These are phyloP conservation scores for Periconia digitata DNA, from an alignment of 2,329 filamentous ascomycete genomes.

Conservation along the genomic window DNA sequence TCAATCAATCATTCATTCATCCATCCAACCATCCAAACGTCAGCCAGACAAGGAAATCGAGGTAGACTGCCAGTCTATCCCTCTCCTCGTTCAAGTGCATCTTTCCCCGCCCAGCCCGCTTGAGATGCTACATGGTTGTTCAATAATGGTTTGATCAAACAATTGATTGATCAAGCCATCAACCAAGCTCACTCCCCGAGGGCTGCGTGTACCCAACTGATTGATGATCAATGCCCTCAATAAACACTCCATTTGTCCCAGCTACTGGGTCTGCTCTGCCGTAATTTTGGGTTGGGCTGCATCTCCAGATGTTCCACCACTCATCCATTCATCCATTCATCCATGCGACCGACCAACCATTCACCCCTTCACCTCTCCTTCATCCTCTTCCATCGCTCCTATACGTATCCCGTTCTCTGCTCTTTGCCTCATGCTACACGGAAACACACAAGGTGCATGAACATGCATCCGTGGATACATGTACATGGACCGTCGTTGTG, in stretches of 20 bases:
- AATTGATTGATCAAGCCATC: neutral
- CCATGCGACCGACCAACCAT: neutral
- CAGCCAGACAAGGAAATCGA: neutral
- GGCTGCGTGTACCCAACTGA: neutral
- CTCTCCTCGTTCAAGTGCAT: neutral
- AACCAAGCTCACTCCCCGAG: neutral
- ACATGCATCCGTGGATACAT: neutral
- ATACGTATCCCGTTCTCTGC: neutral
- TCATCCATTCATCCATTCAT: neutral
- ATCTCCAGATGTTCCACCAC: neutral
- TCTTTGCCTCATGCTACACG: neutral
- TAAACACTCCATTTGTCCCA: neutral
- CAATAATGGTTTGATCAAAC: neutral
- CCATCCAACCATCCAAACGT: neutral
- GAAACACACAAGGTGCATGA: neutral
- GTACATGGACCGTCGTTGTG: neutral
- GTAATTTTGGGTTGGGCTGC: neutral
- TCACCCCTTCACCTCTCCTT: neutral
- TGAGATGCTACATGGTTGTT: neutral
- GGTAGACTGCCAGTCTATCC: neutral
- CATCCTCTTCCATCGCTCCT: neutral
- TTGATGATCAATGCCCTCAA: neutral
- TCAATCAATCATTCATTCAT: too few relatives aligned
- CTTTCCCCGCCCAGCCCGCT: neutral
- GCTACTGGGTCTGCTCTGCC: neutral